phyloP scores from a whole-genome alignment of 2,329 filamentous ascomycete species.

The Ceratocystis colombiana region DNA sequence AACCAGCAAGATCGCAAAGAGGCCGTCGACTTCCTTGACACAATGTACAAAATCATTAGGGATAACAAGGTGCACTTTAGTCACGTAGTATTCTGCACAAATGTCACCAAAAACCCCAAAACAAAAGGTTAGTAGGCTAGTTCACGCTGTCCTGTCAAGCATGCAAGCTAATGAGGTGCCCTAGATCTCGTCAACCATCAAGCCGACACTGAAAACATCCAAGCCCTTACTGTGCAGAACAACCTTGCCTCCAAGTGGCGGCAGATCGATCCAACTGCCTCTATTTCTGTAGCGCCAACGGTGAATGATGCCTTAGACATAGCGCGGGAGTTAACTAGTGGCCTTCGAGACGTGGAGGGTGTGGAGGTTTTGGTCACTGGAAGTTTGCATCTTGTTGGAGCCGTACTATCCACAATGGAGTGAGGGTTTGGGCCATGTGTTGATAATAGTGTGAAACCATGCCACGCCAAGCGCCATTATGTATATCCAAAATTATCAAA shows the following conservation, averaged over 20 bases:
- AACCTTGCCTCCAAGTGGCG: conserved; percentile 45
- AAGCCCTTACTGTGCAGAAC: conserved; percentile 44
- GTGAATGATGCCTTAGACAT: conserved; percentile 47
- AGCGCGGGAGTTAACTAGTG: conserved; percentile 34
- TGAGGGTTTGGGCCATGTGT: conserved; percentile 34
- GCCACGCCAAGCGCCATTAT: not conserved
- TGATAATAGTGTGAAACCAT: not conserved
- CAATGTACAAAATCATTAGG: conserved; percentile 35
- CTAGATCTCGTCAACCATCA: conserved; percentile 48
- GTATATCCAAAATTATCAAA: conserved; percentile 1
- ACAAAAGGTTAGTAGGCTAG: conserved; percentile 34
- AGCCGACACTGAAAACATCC: conserved; percentile 42
- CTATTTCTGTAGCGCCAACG: conserved; percentile 41
- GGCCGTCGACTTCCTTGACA: conserved; percentile 44
- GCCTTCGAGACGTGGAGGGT: conserved; percentile 31
- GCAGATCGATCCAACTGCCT: conserved; percentile 38
- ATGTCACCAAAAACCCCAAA: conserved; percentile 39
- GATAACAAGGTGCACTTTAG: conserved; percentile 44
- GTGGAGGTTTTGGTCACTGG: conserved; percentile 49
- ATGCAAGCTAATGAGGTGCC: conserved; percentile 1
- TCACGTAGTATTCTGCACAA: conserved; percentile 74
- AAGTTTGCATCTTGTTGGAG: conserved; percentile 53
- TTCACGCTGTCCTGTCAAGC: no score
- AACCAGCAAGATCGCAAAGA: conserved; percentile 63
- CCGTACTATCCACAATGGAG: conserved; percentile 42